Evolutionary conservation across 169 alveolate species (phyloP).

Genomic region (Cryptosporidium parvum): DNA sequence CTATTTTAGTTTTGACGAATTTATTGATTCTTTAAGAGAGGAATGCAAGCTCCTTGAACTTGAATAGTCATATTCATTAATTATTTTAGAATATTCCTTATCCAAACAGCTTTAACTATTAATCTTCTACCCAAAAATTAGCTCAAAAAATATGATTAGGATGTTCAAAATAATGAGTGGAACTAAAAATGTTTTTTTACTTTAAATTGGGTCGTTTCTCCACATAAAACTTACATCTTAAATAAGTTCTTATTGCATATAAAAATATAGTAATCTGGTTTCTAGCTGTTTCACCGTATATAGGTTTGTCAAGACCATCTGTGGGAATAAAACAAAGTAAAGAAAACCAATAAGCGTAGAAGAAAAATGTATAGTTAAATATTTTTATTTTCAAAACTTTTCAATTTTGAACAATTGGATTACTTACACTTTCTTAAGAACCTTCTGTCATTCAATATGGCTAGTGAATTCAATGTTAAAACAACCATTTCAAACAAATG

Average conservation of each 20-base stretch:
- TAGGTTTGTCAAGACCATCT: constrained; percentile 74
- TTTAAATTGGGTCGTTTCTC: background rate
- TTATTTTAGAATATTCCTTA: background rate
- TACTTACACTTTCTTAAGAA: constrained; percentile 65
- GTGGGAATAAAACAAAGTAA: background rate
- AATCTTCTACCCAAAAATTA: constrained; percentile 42
- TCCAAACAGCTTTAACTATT: background rate
- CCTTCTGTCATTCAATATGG: constrained; percentile 66
- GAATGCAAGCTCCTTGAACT: constrained; percentile 66
- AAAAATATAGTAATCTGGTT: constrained; percentile 61
- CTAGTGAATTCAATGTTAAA: constrained; percentile 58
- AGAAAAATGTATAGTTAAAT: background rate
- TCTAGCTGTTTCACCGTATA: constrained; percentile 68
- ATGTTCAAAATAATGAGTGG: constrained; percentile 68
- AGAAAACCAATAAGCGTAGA: background rate
- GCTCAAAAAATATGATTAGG: constrained; percentile 55
- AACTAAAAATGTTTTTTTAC: background rate
- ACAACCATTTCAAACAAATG: constrained; percentile 65
- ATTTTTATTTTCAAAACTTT: background rate
- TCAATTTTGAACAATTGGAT: background rate
- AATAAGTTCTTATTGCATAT: constrained; percentile 70
- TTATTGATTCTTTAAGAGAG: constrained; percentile 26
- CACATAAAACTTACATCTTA: constrained; percentile 55
- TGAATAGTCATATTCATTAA: constrained; percentile 11
- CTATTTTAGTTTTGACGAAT: constrained; percentile 28